Percentiles rank a stretch among this genome's conserved stretches.
Evolutionary conservation across 768 basidiomycete species (phyloP).

Genomic region (Boletus sp.): DNA sequence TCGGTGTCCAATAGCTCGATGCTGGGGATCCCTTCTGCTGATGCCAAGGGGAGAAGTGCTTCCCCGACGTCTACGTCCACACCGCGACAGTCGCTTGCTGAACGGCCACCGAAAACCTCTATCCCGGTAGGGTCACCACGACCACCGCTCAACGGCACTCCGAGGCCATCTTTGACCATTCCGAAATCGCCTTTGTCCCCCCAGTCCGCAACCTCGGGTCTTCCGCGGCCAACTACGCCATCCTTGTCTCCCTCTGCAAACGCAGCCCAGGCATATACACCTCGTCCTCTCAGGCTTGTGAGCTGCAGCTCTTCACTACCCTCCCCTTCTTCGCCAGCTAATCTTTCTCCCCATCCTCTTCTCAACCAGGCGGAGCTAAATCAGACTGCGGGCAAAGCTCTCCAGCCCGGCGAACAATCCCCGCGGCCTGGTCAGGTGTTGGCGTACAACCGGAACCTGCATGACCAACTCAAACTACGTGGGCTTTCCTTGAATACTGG

Average conservation of each 20-base stretch:
- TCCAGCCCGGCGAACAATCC: slow-evolving; percentile 26
- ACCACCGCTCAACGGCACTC: slow-evolving; percentile 15
- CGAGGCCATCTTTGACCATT: slow-evolving; percentile 27
- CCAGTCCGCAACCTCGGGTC: slow-evolving; percentile 12
- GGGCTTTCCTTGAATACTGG: slow-evolving; percentile 14
- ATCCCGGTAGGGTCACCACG: slow-evolving; percentile 9
- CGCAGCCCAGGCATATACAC: slow-evolving; percentile 15
- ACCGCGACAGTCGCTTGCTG: slow-evolving; percentile 10
- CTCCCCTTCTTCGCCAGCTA: neutral
- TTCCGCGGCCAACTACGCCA: slow-evolving; percentile 23
- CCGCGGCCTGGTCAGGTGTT: slow-evolving; percentile 27
- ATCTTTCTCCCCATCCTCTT: neutral
- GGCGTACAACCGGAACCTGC: slow-evolving; percentile 35
- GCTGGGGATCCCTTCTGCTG: slow-evolving; percentile 2
- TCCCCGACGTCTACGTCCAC: slow-evolving; percentile 9
- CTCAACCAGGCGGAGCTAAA: slow-evolving; percentile 11
- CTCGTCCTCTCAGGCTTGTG: slow-evolving; percentile 28
- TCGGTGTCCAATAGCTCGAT: slow-evolving; percentile 23
- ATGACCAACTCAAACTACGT: slow-evolving; percentile 31
- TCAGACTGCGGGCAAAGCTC: slow-evolving; percentile 7
- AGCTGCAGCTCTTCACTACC: slow-evolving; percentile 18
- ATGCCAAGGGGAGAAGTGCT: slow-evolving; percentile 7
- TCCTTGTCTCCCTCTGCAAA: slow-evolving; percentile 5
- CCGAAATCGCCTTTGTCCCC: slow-evolving; percentile 24
- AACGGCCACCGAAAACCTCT: slow-evolving; percentile 6